Evolutionary conservation across 306 rosid genomes (phyloP).

Genomic region (Lablab purpureus): DNA sequence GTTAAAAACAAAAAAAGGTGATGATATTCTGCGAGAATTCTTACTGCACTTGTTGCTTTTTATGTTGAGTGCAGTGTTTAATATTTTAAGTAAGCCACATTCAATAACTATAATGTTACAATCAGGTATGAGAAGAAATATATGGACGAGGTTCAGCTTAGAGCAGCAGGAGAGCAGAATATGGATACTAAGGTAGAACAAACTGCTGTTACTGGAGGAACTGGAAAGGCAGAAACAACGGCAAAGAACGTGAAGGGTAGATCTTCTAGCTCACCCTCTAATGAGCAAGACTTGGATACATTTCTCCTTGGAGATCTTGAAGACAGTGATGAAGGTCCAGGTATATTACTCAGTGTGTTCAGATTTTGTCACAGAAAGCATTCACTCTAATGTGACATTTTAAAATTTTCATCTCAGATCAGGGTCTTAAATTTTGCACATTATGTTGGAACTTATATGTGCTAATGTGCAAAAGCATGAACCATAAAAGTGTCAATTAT

Average conservation of each 20-base stretch:
- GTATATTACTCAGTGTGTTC: constrained; percentile 54
- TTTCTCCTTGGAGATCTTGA: constrained; percentile 98
- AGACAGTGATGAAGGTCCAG: constrained; percentile 89
- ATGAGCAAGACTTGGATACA: constrained; percentile 88
- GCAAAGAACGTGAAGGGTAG: constrained; percentile 60
- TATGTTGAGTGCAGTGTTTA: constrained; percentile 1
- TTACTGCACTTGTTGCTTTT: background rate
- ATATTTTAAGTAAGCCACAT: constrained; percentile 12
- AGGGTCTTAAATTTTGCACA: constrained; percentile 30
- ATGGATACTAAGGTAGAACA: constrained; percentile 57
- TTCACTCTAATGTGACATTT: background rate
- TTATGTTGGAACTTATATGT: background rate
- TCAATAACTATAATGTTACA: constrained; percentile 39
- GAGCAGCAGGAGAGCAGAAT: constrained; percentile 67
- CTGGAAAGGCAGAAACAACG: constrained; percentile 61
- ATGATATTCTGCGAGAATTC: constrained; percentile 4
- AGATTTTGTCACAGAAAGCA: background rate
- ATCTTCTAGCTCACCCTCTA: constrained; percentile 71
- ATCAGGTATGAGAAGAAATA: constrained; percentile 86
- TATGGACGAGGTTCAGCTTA: constrained; percentile 81
- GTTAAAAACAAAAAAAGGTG: background rate
- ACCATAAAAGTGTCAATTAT: background rate
- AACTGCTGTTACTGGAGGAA: constrained; percentile 56
- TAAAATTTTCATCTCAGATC: background rate
- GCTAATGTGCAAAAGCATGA: constrained; percentile 29